These are phyloP conservation scores for Dovyalis caffra DNA, from an alignment of 345 rosid species.

Conservation along the genomic window DNA sequence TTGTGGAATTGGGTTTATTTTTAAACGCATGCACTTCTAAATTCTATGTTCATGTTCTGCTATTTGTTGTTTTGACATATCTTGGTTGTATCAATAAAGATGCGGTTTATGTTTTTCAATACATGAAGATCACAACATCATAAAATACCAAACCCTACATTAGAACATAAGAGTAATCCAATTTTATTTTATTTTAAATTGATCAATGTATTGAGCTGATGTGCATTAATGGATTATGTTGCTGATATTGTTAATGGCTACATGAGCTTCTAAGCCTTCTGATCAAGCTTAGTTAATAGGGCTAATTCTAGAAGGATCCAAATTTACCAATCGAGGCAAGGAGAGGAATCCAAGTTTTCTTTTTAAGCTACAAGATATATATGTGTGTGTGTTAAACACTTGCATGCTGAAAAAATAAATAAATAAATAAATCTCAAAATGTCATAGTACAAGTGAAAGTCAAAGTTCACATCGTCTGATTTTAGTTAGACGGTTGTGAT, in stretches of 20 bases:
- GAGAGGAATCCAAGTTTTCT: conserved; percentile 40
- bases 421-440: conserved; percentile 16
- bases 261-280: neutral
- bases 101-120: no score
- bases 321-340: conserved; percentile 33
- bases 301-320: conserved; percentile 24
- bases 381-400: no score
- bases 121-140: no score
- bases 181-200: conserved; percentile 16
- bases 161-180: conserved; percentile 44
- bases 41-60: no score
- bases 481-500: conserved; percentile 52
- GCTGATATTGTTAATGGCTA: neutral
- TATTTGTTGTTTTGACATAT: no score
- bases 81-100: no score
- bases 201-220: neutral
- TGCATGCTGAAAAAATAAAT: no score
- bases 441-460: conserved; percentile 39
- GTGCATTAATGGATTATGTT: neutral
- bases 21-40: no score
- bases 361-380: conserved; percentile 18
- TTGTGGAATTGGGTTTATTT: no score
- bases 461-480: conserved; percentile 55
- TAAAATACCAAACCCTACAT: no score
- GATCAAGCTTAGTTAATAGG: neutral